phyloP scores from a whole-genome alignment of 768 basidiomycete species.

The Russula olivacea region DNA sequence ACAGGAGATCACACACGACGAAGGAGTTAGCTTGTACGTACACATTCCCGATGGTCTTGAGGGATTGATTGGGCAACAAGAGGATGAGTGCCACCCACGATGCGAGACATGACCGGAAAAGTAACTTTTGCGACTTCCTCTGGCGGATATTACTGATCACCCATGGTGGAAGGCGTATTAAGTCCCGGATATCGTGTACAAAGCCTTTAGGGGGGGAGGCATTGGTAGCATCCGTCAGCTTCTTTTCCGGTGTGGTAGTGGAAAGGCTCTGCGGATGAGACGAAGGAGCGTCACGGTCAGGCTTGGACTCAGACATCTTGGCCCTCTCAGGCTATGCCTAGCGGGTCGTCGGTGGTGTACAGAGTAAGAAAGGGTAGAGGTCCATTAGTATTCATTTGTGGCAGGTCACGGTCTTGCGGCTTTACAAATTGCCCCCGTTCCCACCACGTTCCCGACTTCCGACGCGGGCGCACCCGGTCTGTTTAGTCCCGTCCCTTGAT shows the following conservation, averaged over 20 bases:
- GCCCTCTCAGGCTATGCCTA: background rate
- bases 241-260: background rate
- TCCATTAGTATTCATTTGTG: no score
- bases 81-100: slow-evolving; percentile 37
- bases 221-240: background rate
- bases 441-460: background rate
- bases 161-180: slow-evolving; percentile 32
- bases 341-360: background rate
- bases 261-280: background rate
- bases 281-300: background rate
- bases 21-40: slow-evolving; percentile 28
- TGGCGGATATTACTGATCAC: slow-evolving; percentile 35
- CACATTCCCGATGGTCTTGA: slow-evolving; percentile 37
- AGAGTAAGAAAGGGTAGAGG: background rate
- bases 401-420: background rate
- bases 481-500: no score
- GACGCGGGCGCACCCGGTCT: no score
- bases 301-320: slow-evolving; percentile 8
- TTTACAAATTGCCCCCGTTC: background rate
- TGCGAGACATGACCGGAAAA: slow-evolving; percentile 40
- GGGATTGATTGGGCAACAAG: slow-evolving; percentile 36
- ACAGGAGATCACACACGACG: background rate
- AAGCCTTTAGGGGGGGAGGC: background rate
- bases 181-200: slow-evolving; percentile 5
- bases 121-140: slow-evolving; percentile 33